A percentile compares a stretch with the other conserved stretches of the same genome.
Conservation (phyloP, 106 monocot genomes). For the Chionographis japonica region DNA sequence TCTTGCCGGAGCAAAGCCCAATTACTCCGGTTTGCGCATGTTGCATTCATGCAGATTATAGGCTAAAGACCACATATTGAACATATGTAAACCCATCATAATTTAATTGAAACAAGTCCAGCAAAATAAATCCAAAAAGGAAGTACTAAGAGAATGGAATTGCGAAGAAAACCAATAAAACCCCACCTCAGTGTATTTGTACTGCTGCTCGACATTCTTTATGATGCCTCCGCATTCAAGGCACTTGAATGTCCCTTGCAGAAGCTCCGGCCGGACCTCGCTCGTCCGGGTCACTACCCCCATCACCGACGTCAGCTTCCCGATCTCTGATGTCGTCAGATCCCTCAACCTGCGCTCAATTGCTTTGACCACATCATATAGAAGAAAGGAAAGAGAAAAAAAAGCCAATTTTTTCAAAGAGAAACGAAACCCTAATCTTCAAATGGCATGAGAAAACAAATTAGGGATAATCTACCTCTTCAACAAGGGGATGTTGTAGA, state of each 20-base stretch:
- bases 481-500: slow-evolving; percentile 88
- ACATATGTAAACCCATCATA: too few species aligned
- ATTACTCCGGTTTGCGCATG: slow-evolving; percentile 57
- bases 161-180: slow-evolving; percentile 2
- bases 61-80: slow-evolving; percentile 57
- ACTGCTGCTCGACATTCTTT: slow-evolving; percentile 97
- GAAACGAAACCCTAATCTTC: too few species aligned
- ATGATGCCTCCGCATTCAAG: slow-evolving; percentile 63
- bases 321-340: slow-evolving; percentile 85
- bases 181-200: slow-evolving; percentile 96
- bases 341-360: slow-evolving; percentile 65
- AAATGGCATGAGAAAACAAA: too few species aligned
- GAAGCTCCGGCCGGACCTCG: slow-evolving; percentile 97
- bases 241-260: slow-evolving; percentile 88
- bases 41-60: slow-evolving; percentile 88
- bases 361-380: too few species aligned
- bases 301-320: slow-evolving; percentile 89
- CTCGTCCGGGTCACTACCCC: slow-evolving; percentile 97
- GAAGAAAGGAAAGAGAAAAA: neutral
- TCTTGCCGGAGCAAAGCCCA: slow-evolving; percentile 98
- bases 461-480: too few species aligned
- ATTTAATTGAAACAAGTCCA: neutral
- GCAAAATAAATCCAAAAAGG: neutral
- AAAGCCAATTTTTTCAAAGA: neutral
- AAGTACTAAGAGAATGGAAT: too few species aligned